Base-by-base conservation (phyloP, 768 basidiomycete genomes). In the Inosperma sp. region DNA sequence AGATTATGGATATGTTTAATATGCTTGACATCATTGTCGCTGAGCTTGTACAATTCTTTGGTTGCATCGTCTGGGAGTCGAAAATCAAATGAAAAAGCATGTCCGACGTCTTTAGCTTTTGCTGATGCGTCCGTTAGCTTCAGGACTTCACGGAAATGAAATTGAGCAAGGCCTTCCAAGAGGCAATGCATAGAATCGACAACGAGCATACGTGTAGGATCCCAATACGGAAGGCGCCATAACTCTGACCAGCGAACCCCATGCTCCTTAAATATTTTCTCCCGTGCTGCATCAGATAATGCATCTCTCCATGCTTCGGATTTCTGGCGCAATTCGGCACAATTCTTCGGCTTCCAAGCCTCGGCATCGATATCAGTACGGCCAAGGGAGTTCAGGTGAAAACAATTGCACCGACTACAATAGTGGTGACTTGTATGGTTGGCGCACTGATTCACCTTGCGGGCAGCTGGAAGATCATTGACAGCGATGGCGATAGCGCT, bases 81-180 rank as follows among this genome's bases (percentile, higher is more conserved):
- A n/a, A n/a, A n/a, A n/a, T n/a, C n/a, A n/a, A n/a, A n/a, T n/a
- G n/a, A n/a, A n/a, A n/a, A n/a, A n/a, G n/a, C n/a, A n/a, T n/a
- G n/a, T n/a, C n/a, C n/a, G n/a, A n/a, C n/a, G n/a, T n/a, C n/a
- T n/a, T n/a, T n/a, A n/a, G n/a, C n/a, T n/a, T n/a, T n/a, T n/a
- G n/a, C n/a, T n/a, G n/a, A 68, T 23, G 31, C 36, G 16, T 54
- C 34, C 8, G 34, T 50, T 7, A 54, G 47, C 10, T 48, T 25
- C 1, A 56, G 48, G 31, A 56, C 55, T 25, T 56, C 47, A 7
- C 58, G 52, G 43, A 57, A 62, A 41, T 71, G 68, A 31, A 60
- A 53, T 17, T 62, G 48, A 16, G 63, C 46, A 3, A 54, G 46
- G 34, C 50, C 50, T 43, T 51, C 49, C n/a, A 57, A 43, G 17